Evolutionary conservation across 352 stramenopile genomes (phyloP).

Genomic region (Elongisporangium prolatum): DNA sequence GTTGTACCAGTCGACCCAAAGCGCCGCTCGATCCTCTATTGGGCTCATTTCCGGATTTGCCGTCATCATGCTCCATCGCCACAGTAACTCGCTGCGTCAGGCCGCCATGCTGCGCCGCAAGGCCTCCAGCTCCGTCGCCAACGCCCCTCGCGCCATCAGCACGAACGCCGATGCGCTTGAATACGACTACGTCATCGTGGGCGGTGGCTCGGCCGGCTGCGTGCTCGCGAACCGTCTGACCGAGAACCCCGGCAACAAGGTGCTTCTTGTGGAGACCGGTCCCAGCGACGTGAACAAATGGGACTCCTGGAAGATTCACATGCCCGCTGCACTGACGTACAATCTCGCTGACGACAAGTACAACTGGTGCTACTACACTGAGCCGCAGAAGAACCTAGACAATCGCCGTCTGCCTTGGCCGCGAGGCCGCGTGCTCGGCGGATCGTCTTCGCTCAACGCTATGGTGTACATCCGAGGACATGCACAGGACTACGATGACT

Average conservation of each 20-base stretch:
- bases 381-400: conserved; percentile 81
- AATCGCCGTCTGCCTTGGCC: conserved; percentile 79
- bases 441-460: conserved; percentile 86
- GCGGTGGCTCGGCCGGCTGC: conserved; percentile 86
- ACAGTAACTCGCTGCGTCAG: neutral
- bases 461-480: conserved; percentile 91
- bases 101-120: no score
- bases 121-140: no score
- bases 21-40: neutral
- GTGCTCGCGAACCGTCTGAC: conserved; percentile 89
- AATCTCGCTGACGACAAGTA: conserved; percentile 82
- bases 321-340: conserved; percentile 84
- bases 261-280: conserved; percentile 90
- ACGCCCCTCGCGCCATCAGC: conserved; percentile 15
- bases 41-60: neutral
- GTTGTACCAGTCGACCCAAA: neutral
- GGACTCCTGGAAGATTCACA: conserved; percentile 91
- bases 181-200: conserved; percentile 93
- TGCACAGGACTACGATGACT: conserved; percentile 86
- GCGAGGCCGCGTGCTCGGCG: conserved; percentile 82
- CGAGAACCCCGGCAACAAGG: conserved; percentile 72
- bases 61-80: neutral
- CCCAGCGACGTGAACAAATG: conserved; percentile 73
- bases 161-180: conserved; percentile 16
- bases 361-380: conserved; percentile 87